Conservation (phyloP, 2,329 filamentous ascomycete genomes). For the Scleromitrula shiraiana region DNA sequence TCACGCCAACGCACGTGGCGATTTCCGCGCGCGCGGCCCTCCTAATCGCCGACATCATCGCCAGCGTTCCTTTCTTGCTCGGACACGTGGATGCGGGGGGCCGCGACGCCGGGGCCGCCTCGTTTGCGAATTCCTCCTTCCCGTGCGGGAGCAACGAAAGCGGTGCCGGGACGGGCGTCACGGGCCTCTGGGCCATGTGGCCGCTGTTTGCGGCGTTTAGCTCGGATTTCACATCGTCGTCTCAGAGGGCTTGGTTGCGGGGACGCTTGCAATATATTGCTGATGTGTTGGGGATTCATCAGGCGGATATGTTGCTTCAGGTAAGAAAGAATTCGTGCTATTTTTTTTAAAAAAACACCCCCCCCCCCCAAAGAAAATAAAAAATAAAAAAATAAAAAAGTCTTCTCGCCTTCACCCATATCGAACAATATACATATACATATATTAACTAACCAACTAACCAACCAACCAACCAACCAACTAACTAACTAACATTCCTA, state of each 20-base stretch:
- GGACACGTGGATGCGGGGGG: slow-evolving; percentile 37
- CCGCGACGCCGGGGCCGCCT: background rate
- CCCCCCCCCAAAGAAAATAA: too few species aligned
- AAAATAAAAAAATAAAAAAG: too few species aligned
- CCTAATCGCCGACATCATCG: slow-evolving; percentile 49
- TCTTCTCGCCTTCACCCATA: too few species aligned
- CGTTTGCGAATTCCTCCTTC: slow-evolving; percentile 37
- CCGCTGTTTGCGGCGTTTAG: slow-evolving; percentile 18
- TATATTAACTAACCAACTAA: too few species aligned
- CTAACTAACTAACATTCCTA: too few species aligned
- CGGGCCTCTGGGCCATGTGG: slow-evolving; percentile 22
- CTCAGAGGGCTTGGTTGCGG: slow-evolving; percentile 17
- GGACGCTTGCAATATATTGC: slow-evolving; percentile 19
- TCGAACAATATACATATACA: too few species aligned
- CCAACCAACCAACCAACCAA: too few species aligned
- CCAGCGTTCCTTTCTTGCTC: slow-evolving; percentile 51
- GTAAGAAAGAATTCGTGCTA: too few species aligned
- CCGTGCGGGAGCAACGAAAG: slow-evolving; percentile 39
- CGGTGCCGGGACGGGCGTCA: slow-evolving; percentile 13
- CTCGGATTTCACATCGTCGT: slow-evolving; percentile 19
- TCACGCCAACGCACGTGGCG: slow-evolving; percentile 50
- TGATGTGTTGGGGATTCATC: slow-evolving; percentile 19
- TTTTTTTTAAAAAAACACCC: too few species aligned
- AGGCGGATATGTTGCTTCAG: slow-evolving; percentile 18
- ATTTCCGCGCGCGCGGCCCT: slow-evolving; percentile 43